Evolutionary conservation across 331 rosid genomes (phyloP).

Genomic region (Cydonia oblonga): DNA sequence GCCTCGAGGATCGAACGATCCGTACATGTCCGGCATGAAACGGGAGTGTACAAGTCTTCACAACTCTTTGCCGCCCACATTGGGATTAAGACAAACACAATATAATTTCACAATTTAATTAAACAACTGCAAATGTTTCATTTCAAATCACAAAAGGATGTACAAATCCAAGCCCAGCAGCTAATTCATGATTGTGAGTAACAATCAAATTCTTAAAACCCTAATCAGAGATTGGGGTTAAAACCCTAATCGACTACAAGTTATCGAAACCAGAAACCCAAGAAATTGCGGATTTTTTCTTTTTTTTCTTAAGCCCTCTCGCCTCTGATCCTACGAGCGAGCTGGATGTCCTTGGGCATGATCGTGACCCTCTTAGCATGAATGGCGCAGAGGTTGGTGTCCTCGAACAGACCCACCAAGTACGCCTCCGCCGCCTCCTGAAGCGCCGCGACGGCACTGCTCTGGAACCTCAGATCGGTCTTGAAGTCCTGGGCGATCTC

Average conservation of each 20-base stretch:
- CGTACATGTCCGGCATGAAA: not conserved
- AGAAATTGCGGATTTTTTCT: not conserved
- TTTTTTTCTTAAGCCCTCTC: conserved; percentile 30
- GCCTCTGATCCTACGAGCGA: conserved; percentile 58
- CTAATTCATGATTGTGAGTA: not conserved
- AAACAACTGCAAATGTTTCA: not conserved
- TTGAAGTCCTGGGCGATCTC: conserved; percentile 62
- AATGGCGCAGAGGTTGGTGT: conserved; percentile 53
- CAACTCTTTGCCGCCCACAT: not conserved
- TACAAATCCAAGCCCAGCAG: not conserved
- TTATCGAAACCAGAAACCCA: not conserved
- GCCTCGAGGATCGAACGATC: not conserved
- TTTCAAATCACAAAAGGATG: not conserved
- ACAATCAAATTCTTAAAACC: not conserved
- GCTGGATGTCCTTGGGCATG: conserved; percentile 66
- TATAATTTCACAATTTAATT: too few relatives aligned
- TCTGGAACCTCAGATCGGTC: conserved; percentile 55
- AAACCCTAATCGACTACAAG: not conserved
- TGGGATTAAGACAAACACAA: not conserved
- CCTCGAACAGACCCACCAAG: conserved; percentile 51
- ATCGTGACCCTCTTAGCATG: conserved; percentile 50
- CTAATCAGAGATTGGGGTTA: not conserved
- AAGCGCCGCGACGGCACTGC: conserved; percentile 44
- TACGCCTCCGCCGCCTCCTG: conserved; percentile 56
- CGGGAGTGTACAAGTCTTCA: not conserved